Percentiles rank a stretch among this genome's conserved stretches.
These are phyloP conservation scores for Aureobasidium sp. DNA, from an alignment of 2,329 filamentous ascomycete species.

Conservation along the genomic window DNA sequence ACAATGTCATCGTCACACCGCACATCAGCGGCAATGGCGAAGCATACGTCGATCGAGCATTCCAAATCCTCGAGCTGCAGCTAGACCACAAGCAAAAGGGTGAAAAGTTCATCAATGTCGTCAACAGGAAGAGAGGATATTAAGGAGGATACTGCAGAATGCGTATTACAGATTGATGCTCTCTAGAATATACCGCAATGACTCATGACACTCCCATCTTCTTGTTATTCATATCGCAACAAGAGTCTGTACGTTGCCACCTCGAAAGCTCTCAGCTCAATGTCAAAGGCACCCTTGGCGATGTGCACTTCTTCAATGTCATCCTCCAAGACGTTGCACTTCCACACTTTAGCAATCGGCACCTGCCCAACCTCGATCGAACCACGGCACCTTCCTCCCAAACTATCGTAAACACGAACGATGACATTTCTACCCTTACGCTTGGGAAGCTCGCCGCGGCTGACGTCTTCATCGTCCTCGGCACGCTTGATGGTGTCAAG, in stretches of 20 bases:
- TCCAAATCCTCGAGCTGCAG: constrained; percentile 54
- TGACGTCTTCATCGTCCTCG: constrained; percentile 50
- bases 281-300: constrained; percentile 31
- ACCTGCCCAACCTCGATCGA: constrained; percentile 59
- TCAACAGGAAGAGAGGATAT: constrained; percentile 56
- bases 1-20: constrained; percentile 63
- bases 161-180: not conserved
- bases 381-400: constrained; percentile 74
- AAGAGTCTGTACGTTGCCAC: constrained; percentile 32
- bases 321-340: constrained; percentile 85
- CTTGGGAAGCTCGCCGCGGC: constrained; percentile 45
- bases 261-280: constrained; percentile 35
- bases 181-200: not conserved
- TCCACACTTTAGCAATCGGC: constrained; percentile 68
- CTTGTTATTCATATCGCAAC: constrained; percentile 20
- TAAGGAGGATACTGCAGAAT: constrained; percentile 25
- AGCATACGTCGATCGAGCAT: constrained; percentile 50
- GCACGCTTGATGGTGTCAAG: constrained; percentile 89
- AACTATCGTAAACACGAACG: constrained; percentile 76
- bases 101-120: constrained; percentile 53
- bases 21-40: constrained; percentile 53
- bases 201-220: not conserved
- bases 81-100: constrained; percentile 47
- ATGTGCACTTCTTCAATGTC: constrained; percentile 61
- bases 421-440: constrained; percentile 74